Conservation (phyloP, 140 eudicot genomes). For the Bidens hawaiensis region DNA sequence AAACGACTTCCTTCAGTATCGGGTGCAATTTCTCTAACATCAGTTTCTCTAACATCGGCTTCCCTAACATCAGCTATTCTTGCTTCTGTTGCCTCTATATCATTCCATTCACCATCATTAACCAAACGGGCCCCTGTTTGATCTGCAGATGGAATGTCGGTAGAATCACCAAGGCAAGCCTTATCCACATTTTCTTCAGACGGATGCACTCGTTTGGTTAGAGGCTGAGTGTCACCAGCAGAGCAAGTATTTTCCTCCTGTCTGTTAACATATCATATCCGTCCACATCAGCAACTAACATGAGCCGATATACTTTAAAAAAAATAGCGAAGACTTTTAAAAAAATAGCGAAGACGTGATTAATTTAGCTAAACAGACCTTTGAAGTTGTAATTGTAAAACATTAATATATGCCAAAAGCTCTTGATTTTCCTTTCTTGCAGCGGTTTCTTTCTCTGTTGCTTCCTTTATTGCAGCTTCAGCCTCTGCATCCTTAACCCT, state of each 20-base stretch:
- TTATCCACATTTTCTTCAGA: constrained; percentile 85
- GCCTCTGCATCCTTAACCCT: constrained; percentile 70
- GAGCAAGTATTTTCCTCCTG: constrained; percentile 70
- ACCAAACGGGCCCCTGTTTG: constrained; percentile 38
- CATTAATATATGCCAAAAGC: constrained; percentile 69
- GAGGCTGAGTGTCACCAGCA: constrained; percentile 40
- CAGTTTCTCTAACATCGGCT: no score
- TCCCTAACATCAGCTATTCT: no score
- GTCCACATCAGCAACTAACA: constrained; percentile 12
- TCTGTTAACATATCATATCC: constrained; percentile 33
- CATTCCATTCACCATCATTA: constrained; percentile 78
- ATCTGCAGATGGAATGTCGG: constrained; percentile 19
- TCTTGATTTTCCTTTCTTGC: constrained; percentile 80
- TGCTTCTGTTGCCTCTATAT: constrained; percentile 87
- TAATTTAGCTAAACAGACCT: constrained; percentile 39
- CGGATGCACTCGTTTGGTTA: constrained; percentile 80
- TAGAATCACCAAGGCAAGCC: constrained; percentile 69
- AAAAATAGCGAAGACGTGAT: not conserved
- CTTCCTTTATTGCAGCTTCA: constrained; percentile 71
- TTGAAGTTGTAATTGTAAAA: constrained; percentile 62
- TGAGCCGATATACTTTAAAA: not conserved
- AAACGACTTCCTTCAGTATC: constrained; percentile 54
- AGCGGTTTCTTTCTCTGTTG: constrained; percentile 56
- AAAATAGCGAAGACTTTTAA: no score
- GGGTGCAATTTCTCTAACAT: constrained; percentile 75